These are phyloP conservation scores for Silene uniflora DNA, from an alignment of 148 eudicot species.

Conservation along the genomic window DNA sequence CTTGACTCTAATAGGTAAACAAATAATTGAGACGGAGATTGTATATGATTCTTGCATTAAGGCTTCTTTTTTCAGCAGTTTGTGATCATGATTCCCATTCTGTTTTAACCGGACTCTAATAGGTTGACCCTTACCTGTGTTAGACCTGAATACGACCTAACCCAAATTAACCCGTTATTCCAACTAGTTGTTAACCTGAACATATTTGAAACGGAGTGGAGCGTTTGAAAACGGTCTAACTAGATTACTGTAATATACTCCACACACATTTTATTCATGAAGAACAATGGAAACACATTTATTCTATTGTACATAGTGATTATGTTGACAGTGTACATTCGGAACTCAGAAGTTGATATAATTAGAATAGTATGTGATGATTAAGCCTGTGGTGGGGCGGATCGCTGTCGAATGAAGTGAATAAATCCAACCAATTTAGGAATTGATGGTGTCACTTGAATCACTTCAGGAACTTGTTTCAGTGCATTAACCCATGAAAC, in stretches of 20 bases:
- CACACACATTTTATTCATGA: not conserved
- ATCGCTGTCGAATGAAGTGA: not conserved
- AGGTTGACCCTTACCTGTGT: too few relatives aligned
- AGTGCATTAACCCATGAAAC: conserved; percentile 16
- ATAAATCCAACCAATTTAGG: conserved; percentile 9
- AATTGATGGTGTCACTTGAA: conserved; percentile 6
- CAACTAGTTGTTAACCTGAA: not conserved
- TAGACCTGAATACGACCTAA: not conserved
- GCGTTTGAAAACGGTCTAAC: not conserved
- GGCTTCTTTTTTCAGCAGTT: too few relatives aligned
- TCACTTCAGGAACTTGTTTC: conserved; percentile 13
- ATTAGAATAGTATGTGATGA: not conserved
- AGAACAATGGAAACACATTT: not conserved
- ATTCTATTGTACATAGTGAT: not conserved
- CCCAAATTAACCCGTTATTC: not conserved
- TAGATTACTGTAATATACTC: not conserved
- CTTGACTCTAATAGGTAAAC: too few relatives aligned
- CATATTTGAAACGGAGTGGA: not conserved
- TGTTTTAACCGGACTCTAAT: too few relatives aligned
- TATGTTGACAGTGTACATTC: not conserved
- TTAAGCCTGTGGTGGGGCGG: not conserved
- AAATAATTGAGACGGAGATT: too few relatives aligned
- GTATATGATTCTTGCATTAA: too few relatives aligned
- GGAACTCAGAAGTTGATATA: not conserved
- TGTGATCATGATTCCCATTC: too few relatives aligned